A percentile compares a stretch with the other conserved stretches of the same genome.
Conservation (phyloP, 2,329 filamentous ascomycete genomes). For the Ceratocystis ficicola region DNA sequence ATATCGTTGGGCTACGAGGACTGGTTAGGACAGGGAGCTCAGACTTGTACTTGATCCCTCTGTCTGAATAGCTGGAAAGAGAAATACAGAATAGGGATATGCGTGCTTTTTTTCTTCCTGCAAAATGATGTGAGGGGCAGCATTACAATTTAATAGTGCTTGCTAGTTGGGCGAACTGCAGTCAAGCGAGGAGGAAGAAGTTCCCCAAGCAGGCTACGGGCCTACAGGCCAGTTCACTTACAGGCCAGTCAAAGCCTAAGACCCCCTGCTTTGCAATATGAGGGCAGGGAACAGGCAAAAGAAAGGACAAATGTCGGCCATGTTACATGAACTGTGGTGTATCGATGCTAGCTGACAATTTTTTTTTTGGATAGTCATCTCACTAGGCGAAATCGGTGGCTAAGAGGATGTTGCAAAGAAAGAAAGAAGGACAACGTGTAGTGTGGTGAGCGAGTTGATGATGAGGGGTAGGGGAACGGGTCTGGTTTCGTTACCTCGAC, state of each 20-base stretch:
- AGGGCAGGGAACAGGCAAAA: not conserved
- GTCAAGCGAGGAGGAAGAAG: not conserved
- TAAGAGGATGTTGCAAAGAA: not conserved
- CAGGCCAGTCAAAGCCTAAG: not conserved
- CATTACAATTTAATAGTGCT: not conserved
- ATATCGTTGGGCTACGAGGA: not conserved
- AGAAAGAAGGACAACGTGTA: not conserved
- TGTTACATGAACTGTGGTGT: not conserved
- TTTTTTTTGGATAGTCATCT: not conserved
- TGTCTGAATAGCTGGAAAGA: not conserved
- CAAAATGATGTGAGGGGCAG: too few species aligned
- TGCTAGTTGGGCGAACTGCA: slow-evolving; percentile 1
- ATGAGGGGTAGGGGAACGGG: too few species aligned
- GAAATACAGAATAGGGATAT: not conserved
- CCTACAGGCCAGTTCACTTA: not conserved
- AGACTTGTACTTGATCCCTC: not conserved
- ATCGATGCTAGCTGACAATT: not conserved
- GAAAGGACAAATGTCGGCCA: slow-evolving; percentile 3
- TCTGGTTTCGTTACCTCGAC: too few species aligned
- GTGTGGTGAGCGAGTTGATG: not conserved
- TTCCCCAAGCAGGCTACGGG: not conserved
- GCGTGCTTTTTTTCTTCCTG: too few species aligned
- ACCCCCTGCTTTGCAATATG: not conserved
- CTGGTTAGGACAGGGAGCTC: not conserved
- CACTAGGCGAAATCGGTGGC: not conserved